A percentile compares a stretch with the other conserved stretches of the same genome.
These are phyloP conservation scores for Penicillium antarcticum DNA, from an alignment of 495 filamentous ascomycete genomes.

Conservation along the genomic window DNA sequence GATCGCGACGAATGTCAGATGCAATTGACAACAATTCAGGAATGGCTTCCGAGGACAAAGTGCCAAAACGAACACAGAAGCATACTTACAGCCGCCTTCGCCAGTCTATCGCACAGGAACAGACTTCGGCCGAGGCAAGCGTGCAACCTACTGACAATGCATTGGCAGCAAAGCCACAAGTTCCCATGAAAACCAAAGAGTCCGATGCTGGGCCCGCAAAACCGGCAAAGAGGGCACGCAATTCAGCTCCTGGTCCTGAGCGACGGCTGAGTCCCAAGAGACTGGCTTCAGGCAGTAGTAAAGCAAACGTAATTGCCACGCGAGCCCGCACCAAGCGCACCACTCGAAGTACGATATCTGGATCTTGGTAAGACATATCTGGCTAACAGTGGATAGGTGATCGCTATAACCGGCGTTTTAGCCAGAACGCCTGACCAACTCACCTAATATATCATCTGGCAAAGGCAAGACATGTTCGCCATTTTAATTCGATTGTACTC, in stretches of 20 bases:
- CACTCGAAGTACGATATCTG: slow-evolving; percentile 22
- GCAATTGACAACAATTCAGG: slow-evolving; percentile 2
- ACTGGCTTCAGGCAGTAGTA: slow-evolving; percentile 20
- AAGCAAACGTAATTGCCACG: not conserved
- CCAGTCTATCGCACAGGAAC: slow-evolving; percentile 5
- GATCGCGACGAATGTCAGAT: slow-evolving; percentile 2
- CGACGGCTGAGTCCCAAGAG: slow-evolving; percentile 18
- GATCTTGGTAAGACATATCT: not conserved
- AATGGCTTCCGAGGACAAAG: slow-evolving; percentile 6
- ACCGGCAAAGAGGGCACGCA: not conserved
- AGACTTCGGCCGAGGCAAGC: not conserved
- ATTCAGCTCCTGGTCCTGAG: not conserved
- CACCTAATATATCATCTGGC: not conserved
- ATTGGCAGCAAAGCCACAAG: not conserved
- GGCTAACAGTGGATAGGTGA: slow-evolving; percentile 24
- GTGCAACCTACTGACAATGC: not conserved
- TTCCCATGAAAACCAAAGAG: not conserved
- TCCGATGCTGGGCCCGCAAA: not conserved
- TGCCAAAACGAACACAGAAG: slow-evolving; percentile 18
- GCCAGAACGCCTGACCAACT: slow-evolving; percentile 12
- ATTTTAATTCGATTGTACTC: not conserved
- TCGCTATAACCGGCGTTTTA: slow-evolving; percentile 35
- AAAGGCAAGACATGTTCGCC: not conserved
- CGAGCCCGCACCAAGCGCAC: slow-evolving; percentile 20
- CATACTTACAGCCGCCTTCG: slow-evolving; percentile 27